Evolutionary conservation across 495 filamentous ascomycete species (phyloP).

Genomic region (Xylaria cubensis): DNA sequence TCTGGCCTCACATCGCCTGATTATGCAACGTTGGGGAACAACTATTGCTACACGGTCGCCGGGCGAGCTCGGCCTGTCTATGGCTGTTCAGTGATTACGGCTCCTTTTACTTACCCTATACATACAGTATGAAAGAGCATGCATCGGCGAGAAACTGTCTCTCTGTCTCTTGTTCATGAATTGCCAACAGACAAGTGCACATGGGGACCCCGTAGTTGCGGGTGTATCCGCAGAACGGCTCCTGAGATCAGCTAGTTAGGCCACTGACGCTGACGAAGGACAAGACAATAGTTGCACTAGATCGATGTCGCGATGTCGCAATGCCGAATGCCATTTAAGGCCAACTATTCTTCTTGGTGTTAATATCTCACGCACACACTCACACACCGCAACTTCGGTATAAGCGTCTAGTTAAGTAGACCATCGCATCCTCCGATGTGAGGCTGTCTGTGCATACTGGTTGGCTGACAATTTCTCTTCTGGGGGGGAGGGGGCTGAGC

Average conservation of each 20-base stretch:
- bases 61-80: conserved; percentile 6
- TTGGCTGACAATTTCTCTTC: conserved; percentile 12
- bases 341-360: neutral
- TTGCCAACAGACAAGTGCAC: neutral
- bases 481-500: neutral
- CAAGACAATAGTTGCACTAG: conserved; percentile 6
- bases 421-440: conserved; percentile 20
- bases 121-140: neutral
- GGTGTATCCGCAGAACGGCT: conserved; percentile 19
- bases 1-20: conserved; percentile 28
- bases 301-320: neutral
- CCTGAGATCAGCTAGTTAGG: conserved; percentile 21
- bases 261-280: conserved; percentile 15
- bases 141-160: neutral
- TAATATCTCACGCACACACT: conserved; percentile 11
- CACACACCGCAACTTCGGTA: conserved; percentile 18
- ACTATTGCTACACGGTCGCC: conserved; percentile 14
- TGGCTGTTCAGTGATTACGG: neutral
- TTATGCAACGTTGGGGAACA: conserved; percentile 4
- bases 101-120: too few species aligned
- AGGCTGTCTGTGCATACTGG: conserved; percentile 26
- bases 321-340: neutral
- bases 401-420: neutral
- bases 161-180: neutral
- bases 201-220: neutral